Percentiles rank a stretch among this genome's conserved stretches.
phyloP scores from a whole-genome alignment of 768 basidiomycete genomes.

The Nidularia pulvinata region DNA sequence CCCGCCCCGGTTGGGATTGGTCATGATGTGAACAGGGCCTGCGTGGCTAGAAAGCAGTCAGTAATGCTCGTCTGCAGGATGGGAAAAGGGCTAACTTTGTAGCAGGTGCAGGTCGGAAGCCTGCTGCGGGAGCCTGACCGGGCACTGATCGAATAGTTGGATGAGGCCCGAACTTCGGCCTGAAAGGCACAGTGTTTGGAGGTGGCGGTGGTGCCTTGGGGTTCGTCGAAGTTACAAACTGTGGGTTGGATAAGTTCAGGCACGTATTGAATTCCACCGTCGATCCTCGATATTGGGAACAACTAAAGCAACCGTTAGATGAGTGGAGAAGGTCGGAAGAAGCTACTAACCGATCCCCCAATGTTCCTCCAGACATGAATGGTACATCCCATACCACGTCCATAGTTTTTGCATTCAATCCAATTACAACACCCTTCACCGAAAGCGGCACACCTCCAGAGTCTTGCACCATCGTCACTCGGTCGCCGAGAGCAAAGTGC shows the following conservation, averaged over 20 bases:
- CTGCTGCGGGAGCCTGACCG: conserved; percentile 55
- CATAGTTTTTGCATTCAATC: conserved; percentile 83
- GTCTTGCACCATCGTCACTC: conserved; percentile 96
- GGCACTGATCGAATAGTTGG: conserved; percentile 55
- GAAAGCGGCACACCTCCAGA: conserved; percentile 90
- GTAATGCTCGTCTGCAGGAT: neutral
- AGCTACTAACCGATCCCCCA: conserved; percentile 72
- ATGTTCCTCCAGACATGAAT: conserved; percentile 90
- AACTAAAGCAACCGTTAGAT: conserved; percentile 43
- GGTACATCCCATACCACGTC: conserved; percentile 97
- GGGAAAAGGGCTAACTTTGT: conserved; percentile 23
- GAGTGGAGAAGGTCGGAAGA: neutral
- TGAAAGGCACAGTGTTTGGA: conserved; percentile 52
- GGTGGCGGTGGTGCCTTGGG: conserved; percentile 53
- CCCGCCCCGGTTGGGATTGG: conserved; percentile 68
- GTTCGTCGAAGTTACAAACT: conserved; percentile 80
- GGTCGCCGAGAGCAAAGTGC: conserved; percentile 84
- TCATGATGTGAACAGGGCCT: conserved; percentile 66
- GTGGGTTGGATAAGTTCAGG: conserved; percentile 84
- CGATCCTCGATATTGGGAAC: conserved; percentile 91
- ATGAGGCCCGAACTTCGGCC: conserved; percentile 66
- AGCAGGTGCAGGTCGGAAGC: conserved; percentile 59
- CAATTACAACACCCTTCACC: conserved; percentile 93
- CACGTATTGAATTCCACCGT: conserved; percentile 87
- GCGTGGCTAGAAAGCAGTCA: conserved; percentile 16